Evolutionary conservation across 768 basidiomycete species (phyloP).

Genomic region (Leccinellum albellum): DNA sequence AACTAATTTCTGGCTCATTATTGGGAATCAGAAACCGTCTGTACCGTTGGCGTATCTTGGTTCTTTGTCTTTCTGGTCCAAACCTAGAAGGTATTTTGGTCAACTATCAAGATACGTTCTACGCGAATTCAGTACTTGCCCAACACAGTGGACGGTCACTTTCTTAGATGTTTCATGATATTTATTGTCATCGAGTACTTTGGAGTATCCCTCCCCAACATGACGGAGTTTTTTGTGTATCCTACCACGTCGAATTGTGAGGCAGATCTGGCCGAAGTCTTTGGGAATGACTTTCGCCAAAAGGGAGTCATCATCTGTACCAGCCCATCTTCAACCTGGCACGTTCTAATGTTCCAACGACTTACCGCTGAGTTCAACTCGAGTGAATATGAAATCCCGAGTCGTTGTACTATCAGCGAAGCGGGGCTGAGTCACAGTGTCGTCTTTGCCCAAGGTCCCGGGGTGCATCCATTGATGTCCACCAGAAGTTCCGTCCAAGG

Average conservation of each 20-base stretch:
- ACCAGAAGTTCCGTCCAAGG: background rate
- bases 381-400: background rate
- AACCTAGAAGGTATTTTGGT: background rate
- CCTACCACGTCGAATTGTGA: slow-evolving; percentile 4
- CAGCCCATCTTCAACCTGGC: background rate
- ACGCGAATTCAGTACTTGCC: background rate
- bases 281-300: slow-evolving; percentile 2
- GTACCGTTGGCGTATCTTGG: too few species aligned
- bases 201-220: accelerated
- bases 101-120: background rate
- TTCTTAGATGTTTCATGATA: too few species aligned
- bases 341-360: background rate
- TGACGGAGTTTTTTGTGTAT: background rate
- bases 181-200: background rate
- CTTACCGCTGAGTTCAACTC: background rate
- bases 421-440: background rate
- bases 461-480: background rate
- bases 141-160: too few species aligned
- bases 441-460: background rate
- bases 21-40: too few species aligned
- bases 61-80: too few species aligned
- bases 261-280: slow-evolving; percentile 13
- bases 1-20: background rate
- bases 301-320: slow-evolving; percentile 21
- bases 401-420: background rate